Evolutionary conservation across 2,329 filamentous ascomycete genomes (phyloP), one percentile per base, ranked within the genome.

Genomic region (Sporothrix pseudoabietina): DNA sequence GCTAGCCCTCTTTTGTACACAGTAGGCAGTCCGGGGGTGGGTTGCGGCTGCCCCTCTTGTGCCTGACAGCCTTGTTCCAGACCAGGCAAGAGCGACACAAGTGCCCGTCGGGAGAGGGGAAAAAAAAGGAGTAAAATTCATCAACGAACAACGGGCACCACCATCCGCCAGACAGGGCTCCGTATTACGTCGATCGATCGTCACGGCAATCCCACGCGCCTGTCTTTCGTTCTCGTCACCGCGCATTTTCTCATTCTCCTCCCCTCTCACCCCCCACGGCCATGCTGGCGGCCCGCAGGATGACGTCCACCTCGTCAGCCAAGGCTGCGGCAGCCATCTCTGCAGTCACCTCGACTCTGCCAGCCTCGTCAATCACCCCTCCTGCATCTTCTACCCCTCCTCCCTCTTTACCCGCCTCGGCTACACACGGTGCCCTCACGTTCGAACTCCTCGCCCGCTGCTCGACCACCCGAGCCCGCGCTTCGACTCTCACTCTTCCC

Each of bases 381-480:
- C 55, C n/a, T 9, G 5, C 32, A 22, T 35, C 19, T 55, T n/a
- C 55, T 14, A 57, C 30, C 70, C 55, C 73, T 12, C 70, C 74
- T 26, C 75, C 69, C 69, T 69, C 30, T 7, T 55, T 73, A 5
- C 74, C 74, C 16, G 69, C 69, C 41, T 52, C 63, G 71, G 78
- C 78, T 9, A 79, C 77, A 6, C 78, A 79, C 41, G 78, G 78
- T 41, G 78, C 78, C n/a, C 77, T 80, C 63, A 79, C 78, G 19
- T 80, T 79, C 69, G 77, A 78, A 76, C 75, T 80, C 32, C 71
- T 79, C 22, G 78, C 76, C 32, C 76, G 75, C 65, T 79, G 78
- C 73, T 78, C 77, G 95, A 97, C 94, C 68, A 98, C 95, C 12
- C 94, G 95, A 86, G 96, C 96, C 35, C 92, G 96, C 77, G 96